Evolutionary conservation across 805 yeast species (phyloP).

Genomic region (Ogataea methanolica): DNA sequence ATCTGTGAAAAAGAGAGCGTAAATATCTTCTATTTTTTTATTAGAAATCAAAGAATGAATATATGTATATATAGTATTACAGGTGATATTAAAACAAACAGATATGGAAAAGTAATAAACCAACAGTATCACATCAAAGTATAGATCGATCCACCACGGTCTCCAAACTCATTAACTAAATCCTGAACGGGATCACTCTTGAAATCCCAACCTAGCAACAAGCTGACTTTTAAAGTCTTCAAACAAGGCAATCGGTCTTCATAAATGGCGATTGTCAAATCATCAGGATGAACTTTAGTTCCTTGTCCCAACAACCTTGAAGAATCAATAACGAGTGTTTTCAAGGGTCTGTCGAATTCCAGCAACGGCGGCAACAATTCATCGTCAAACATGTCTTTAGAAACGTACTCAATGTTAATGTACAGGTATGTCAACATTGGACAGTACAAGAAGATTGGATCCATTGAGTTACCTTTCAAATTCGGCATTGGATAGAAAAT

Average conservation of each 20-base stretch:
- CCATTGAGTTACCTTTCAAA: slow-evolving; percentile 63
- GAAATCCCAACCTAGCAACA: slow-evolving; percentile 83
- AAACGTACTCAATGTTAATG: slow-evolving; percentile 75
- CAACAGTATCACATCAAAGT: slow-evolving; percentile 21
- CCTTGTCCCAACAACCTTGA: slow-evolving; percentile 86
- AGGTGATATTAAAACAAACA: neutral
- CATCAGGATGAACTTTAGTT: slow-evolving; percentile 81
- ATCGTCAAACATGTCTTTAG: slow-evolving; percentile 47
- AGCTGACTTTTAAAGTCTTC: slow-evolving; percentile 59
- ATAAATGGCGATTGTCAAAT: slow-evolving; percentile 75
- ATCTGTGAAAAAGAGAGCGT: no score
- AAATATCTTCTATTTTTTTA: no score
- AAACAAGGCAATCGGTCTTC: slow-evolving; percentile 73
- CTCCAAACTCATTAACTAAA: slow-evolving; percentile 65
- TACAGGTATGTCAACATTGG: slow-evolving; percentile 63
- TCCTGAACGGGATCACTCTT: slow-evolving; percentile 56
- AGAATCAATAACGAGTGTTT: slow-evolving; percentile 66
- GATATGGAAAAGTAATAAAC: neutral
- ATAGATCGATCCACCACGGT: slow-evolving; percentile 73
- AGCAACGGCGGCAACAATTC: slow-evolving; percentile 34
- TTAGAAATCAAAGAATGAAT: neutral
- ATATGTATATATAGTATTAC: no score
- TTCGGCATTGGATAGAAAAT: slow-evolving; percentile 89
- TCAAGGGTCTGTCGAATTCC: slow-evolving; percentile 41
- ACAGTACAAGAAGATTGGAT: slow-evolving; percentile 68